Base-by-base conservation (phyloP, 202 grass and related monocot genomes). In the Panicum hallii region DNA sequence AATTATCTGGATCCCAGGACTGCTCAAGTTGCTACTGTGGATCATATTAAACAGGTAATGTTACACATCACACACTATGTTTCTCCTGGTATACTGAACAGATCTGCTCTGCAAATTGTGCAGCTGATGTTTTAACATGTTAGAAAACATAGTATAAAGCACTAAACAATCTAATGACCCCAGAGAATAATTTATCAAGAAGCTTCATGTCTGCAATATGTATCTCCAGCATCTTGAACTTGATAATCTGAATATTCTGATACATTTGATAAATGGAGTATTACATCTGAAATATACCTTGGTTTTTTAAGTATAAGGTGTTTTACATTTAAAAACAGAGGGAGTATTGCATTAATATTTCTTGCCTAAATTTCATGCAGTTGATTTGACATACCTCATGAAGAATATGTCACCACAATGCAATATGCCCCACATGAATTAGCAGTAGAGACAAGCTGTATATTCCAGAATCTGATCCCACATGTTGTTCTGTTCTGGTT, bases 1-100 rank as follows among this genome's bases (percentile, higher is more conserved):
- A 82, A 81, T 49, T 99, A 94, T 80, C 79, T 99, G 75, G 93
- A 94, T 77, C 97, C 97, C 53, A 91, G 93, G 80, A 99, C 91
- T 66, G 93, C 90, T 16, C 97, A 99, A 86, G 90, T 99, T 83
- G 93, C 91, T 85, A 99, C 97, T 16, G 84, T 99, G 47, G 93
- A 99, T 78, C 96, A 99, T 91, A 84, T 94, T 38, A 92, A 99
- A 84, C 96, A 96, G 89, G 96, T 96, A 90, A 80, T 22, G 13
- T 67, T 65, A 10, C 70, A 80, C 22, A n/a, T 7, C 48, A 41
- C 28, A 9, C 7, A 14, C 42, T 48, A 17, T 52, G 16, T 72
- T 63, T 3, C 26, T 63, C 67, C 7, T 77, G 42, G 11, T 41
- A 30, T 83, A 42, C 34, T 78, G 43, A 36, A 73, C 28, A 41